Percentiles rank a stretch among this genome's conserved stretches.
Evolutionary conservation across 768 basidiomycete genomes (phyloP).

Genomic region (Russula compacta): DNA sequence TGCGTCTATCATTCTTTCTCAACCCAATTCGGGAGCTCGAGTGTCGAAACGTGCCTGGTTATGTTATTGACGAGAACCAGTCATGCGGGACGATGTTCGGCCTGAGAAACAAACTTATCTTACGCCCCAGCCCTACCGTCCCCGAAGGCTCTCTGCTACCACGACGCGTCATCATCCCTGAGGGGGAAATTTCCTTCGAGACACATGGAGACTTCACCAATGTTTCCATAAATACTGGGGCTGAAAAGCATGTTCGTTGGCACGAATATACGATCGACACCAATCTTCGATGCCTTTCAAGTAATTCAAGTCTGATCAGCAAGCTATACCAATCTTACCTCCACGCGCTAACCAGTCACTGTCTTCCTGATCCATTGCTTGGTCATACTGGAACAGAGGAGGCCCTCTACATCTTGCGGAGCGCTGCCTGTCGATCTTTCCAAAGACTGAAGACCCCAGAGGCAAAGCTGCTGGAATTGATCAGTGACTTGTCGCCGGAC

Average conservation of each 20-base stretch:
- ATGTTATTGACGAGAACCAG: constrained; percentile 36
- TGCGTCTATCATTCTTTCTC: constrained; percentile 34
- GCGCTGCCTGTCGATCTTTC: constrained; percentile 34
- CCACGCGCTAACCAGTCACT: constrained; percentile 38
- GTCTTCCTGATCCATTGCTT: constrained; percentile 37
- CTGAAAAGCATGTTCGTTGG: constrained; percentile 16
- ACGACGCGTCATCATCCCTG: constrained; percentile 6
- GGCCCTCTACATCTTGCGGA: constrained; percentile 32
- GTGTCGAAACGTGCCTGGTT: constrained; percentile 34
- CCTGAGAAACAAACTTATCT: constrained; percentile 26
- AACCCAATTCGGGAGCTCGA: constrained; percentile 27
- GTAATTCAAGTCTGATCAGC: constrained; percentile 24
- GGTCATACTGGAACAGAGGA: constrained; percentile 36
- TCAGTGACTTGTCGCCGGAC: background rate
- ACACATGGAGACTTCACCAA: background rate
- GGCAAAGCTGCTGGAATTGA: background rate
- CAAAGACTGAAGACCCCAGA: constrained; percentile 23
- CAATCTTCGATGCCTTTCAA: constrained; percentile 26
- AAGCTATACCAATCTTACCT: constrained; percentile 34
- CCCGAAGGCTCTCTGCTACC: background rate
- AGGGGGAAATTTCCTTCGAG: background rate
- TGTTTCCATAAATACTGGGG: background rate
- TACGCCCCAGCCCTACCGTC: background rate
- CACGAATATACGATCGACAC: constrained; percentile 27
- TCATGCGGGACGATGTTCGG: constrained; percentile 39